Evolutionary conservation across 148 eudicot species (phyloP).

Genomic region (Fagopyrum tataricum): DNA sequence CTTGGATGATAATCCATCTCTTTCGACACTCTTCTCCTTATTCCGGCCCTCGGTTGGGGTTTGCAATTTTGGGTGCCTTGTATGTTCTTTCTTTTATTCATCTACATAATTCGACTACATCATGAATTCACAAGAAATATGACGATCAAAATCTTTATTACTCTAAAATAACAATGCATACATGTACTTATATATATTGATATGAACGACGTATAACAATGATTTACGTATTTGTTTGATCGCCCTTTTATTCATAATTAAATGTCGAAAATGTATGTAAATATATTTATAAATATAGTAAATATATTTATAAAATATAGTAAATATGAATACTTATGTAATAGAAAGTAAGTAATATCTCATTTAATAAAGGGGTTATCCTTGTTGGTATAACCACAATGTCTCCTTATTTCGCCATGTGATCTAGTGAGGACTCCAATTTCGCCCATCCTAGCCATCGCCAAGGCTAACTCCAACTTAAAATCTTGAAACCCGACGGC

Average conservation of each 20-base stretch:
- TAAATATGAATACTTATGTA: too few species aligned
- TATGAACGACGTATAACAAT: not conserved
- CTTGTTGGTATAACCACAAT: not conserved
- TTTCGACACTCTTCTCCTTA: too few species aligned
- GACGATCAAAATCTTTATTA: too few species aligned
- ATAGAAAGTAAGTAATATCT: not conserved
- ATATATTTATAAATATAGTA: too few species aligned
- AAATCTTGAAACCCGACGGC: not conserved
- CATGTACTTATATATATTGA: not conserved
- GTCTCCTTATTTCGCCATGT: not conserved
- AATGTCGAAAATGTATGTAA: not conserved
- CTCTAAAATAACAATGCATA: too few species aligned
- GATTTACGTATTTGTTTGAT: not conserved
- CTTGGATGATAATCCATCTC: too few species aligned
- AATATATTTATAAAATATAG: not conserved
- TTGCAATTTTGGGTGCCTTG: too few species aligned
- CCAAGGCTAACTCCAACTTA: not conserved
- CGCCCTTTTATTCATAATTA: not conserved
- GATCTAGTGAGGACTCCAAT: not conserved
- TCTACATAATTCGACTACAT: too few species aligned
- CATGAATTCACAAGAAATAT: too few species aligned
- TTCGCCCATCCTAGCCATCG: conserved; percentile 9
- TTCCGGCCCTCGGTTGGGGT: too few species aligned
- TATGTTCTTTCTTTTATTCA: too few species aligned
- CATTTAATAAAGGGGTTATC: not conserved